Percentiles rank a stretch among this genome's conserved stretches.
Conservation (phyloP, 129 eudicot genomes). For the Escallonia rubra region DNA sequence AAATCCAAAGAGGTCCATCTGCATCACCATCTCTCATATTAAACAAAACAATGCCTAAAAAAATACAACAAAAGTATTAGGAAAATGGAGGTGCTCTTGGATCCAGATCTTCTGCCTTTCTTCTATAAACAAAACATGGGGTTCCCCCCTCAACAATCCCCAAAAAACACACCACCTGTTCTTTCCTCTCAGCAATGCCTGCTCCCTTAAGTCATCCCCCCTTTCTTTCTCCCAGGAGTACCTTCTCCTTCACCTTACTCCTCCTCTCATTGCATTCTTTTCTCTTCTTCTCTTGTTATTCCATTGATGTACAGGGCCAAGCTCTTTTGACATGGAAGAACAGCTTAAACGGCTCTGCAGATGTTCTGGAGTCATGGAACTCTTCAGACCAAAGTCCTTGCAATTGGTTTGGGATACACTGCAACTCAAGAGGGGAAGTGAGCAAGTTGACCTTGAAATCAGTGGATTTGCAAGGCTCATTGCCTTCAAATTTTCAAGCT, state of each 20-base stretch:
- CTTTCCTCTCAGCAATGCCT: slow-evolving; percentile 54
- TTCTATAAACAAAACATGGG: slow-evolving; percentile 94
- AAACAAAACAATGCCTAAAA: slow-evolving; percentile 2
- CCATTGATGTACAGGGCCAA: slow-evolving; percentile 81
- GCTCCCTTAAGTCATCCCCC: slow-evolving; percentile 47
- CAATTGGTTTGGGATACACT: slow-evolving; percentile 72
- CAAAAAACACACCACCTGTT: slow-evolving; percentile 34
- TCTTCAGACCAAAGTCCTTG: slow-evolving; percentile 56
- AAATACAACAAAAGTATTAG: slow-evolving; percentile 20
- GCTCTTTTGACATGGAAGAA: slow-evolving; percentile 80
- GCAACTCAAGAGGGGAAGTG: slow-evolving; percentile 53
- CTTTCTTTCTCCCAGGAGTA: slow-evolving; percentile 5
- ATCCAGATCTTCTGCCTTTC: slow-evolving; percentile 72
- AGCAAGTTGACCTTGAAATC: slow-evolving; percentile 37
- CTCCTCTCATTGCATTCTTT: slow-evolving; percentile 15
- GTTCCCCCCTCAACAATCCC: slow-evolving; percentile 89
- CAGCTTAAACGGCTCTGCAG: slow-evolving; percentile 46
- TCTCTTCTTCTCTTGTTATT: slow-evolving; percentile 25
- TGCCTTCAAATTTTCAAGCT: slow-evolving; percentile 70
- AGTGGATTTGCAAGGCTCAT: slow-evolving; percentile 58
- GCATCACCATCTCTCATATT: slow-evolving; percentile 25
- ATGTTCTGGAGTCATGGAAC: slow-evolving; percentile 62
- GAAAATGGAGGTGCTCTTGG: slow-evolving; percentile 43
- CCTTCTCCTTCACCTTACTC: slow-evolving; percentile 14
- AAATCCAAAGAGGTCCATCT: slow-evolving; percentile 23